These are phyloP conservation scores for Candida sp. DNA, from an alignment of 1,139 yeast species.

Conservation along the genomic window DNA sequence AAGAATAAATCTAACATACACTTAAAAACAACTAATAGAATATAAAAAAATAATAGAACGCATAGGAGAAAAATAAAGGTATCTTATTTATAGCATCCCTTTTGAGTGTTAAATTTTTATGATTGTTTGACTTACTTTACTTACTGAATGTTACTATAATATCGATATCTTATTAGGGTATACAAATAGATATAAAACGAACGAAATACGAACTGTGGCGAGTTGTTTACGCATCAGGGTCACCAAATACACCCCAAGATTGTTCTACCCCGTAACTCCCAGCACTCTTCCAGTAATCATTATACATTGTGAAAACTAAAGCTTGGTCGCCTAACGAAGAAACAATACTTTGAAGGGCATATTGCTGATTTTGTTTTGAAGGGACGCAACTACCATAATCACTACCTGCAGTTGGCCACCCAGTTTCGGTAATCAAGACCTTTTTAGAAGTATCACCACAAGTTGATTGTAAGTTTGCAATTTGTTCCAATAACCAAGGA, in stretches of 20 bases:
- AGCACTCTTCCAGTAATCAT: constrained; percentile 75
- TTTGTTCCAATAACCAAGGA: constrained; percentile 64
- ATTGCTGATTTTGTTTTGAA: constrained; percentile 54
- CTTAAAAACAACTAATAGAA: too few species aligned
- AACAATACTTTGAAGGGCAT: constrained; percentile 57
- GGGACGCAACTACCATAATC: constrained; percentile 68
- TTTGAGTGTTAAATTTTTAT: too few species aligned
- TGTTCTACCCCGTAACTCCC: constrained; percentile 68
- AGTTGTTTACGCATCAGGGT: constrained; percentile 15
- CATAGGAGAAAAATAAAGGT: too few species aligned
- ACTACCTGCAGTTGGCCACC: constrained; percentile 78
- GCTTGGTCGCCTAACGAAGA: constrained; percentile 51
- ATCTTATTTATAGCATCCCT: too few species aligned
- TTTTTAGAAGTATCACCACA: constrained; percentile 61
- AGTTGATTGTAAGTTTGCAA: constrained; percentile 60
- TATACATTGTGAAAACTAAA: constrained; percentile 67
- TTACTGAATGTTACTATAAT: too few species aligned
- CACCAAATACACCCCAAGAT: constrained; percentile 63
- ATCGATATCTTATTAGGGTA: too few species aligned
- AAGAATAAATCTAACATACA: too few species aligned
- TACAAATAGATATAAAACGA: too few species aligned
- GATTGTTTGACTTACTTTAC: too few species aligned
- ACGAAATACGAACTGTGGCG: too few species aligned
- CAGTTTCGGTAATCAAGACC: constrained; percentile 69
- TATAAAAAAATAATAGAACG: too few species aligned